Evolutionary conservation across 2,329 filamentous ascomycete genomes (phyloP), one percentile per base, ranked within the genome.

Genomic region (Phyllosticta citrichinensis): DNA sequence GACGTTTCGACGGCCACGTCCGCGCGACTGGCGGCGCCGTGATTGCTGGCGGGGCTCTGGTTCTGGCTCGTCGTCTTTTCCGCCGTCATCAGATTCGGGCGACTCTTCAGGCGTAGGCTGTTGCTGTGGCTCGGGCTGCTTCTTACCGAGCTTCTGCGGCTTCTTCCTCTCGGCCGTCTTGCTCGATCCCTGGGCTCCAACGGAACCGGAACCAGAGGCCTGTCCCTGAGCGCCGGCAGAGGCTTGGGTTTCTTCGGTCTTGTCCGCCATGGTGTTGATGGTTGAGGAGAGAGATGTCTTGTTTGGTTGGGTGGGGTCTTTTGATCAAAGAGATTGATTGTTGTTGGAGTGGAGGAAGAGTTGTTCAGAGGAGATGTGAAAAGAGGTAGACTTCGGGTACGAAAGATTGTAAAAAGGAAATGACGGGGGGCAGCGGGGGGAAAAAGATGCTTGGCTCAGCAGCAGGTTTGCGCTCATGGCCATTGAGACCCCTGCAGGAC

Each of bases 121-220:
- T 67, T 78, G 77, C 72, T 73, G 79, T 66, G 71, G 76, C 66
- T 76, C 73, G 25, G 62, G 61, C 58, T 71, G 68, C 71, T 79
- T 78, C 64, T 69, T 69, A 67, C 77, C 76, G 65, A 80, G 70
- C 73, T 80, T 80, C 71, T 79, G 77, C 47, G 78, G 78, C 62
- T 76, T 75, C 68, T 75, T 77, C 70, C 77, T 79, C 66, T 75
- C 73, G 66, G 68, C 73, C 74, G 74, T 75, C 65, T 67, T 64
- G 67, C 63, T 66, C 64, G 66, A 57, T 11, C 58, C 57, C 62
- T 63, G 53, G 12, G 53, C 60, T 57, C 64, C 64, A 33, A 56
- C 22, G 47, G 61, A 47, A 14, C 65, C 65, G 30, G 62, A 54
- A 27, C 30, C 64, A 55, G 66, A 66, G n/a, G 68, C 63, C 27